These are phyloP conservation scores for Solanum ossicruentum DNA, from an alignment of 257 asterid genomes.

Conservation along the genomic window DNA sequence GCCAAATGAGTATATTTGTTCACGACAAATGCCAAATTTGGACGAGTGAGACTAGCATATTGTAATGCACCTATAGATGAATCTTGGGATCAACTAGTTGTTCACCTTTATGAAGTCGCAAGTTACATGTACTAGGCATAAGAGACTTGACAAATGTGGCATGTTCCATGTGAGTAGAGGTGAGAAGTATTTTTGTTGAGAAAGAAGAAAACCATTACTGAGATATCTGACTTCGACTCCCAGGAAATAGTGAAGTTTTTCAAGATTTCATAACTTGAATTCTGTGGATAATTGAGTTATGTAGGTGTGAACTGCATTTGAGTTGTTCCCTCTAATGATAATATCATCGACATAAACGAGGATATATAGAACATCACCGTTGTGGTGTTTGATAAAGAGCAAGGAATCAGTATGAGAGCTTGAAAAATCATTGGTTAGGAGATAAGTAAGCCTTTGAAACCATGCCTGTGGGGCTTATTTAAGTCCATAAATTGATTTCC, in stretches of 20 bases:
- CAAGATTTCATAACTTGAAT: not conserved
- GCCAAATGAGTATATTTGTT: not conserved
- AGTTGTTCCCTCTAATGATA: not conserved
- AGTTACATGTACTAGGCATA: not conserved
- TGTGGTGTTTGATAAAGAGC: not conserved
- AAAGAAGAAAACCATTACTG: not conserved
- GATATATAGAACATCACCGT: not conserved
- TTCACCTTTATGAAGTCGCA: not conserved
- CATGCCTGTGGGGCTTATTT: not conserved
- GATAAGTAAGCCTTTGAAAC: not conserved
- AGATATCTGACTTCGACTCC: not conserved
- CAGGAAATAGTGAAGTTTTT: not conserved
- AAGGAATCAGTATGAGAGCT: not conserved
- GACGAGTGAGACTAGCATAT: not conserved
- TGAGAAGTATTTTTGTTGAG: not conserved
- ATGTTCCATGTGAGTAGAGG: not conserved
- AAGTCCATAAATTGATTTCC: not conserved
- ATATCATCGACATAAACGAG: not conserved
- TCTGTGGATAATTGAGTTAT: not conserved
- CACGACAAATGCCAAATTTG: not conserved
- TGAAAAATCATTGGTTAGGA: too few relatives aligned
- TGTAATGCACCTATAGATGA: not conserved
- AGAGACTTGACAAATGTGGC: not conserved
- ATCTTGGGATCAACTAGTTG: not conserved
- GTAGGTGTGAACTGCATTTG: not conserved